Percentiles rank a stretch among this genome's conserved stretches.
These are phyloP conservation scores for Arabis hirsuta DNA, from an alignment of 345 rosid genomes.

Conservation along the genomic window DNA sequence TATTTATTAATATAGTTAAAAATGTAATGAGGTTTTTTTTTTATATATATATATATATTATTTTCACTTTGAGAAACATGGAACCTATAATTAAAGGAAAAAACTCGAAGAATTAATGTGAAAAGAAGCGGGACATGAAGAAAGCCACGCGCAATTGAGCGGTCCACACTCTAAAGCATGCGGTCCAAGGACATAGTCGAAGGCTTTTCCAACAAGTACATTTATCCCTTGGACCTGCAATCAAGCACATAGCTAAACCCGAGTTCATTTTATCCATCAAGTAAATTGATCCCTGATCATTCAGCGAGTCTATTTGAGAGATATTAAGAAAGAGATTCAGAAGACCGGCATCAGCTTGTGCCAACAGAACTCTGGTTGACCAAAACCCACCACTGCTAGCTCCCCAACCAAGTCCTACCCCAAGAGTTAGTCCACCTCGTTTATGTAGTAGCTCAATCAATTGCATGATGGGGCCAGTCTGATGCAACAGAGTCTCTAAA, in stretches of 20 bases:
- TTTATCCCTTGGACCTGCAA: conserved; percentile 70
- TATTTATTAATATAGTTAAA: no score
- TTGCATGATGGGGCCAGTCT: conserved; percentile 64
- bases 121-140: no score
- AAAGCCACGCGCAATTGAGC: no score
- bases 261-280: conserved; percentile 53
- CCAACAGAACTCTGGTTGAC: conserved; percentile 66
- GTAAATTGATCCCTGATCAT: conserved; percentile 46
- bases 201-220: conserved; percentile 60
- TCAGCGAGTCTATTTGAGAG: conserved; percentile 42
- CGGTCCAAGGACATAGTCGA: conserved; percentile 63
- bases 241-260: conserved; percentile 62
- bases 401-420: conserved; percentile 94
- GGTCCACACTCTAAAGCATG: conserved; percentile 61
- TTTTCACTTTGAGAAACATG: no score
- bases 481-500: conserved; percentile 57
- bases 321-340: conserved; percentile 58
- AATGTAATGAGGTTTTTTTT: no score
- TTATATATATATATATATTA: no score
- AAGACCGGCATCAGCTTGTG: conserved; percentile 70
- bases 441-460: conserved; percentile 76
- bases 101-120: no score
- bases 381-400: conserved; percentile 89
- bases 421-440: conserved; percentile 95
- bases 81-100: no score